Percentiles rank a stretch among this genome's conserved stretches.
Evolutionary conservation across 441 rosid species (phyloP).

Genomic region (Gossypium davidsonii): DNA sequence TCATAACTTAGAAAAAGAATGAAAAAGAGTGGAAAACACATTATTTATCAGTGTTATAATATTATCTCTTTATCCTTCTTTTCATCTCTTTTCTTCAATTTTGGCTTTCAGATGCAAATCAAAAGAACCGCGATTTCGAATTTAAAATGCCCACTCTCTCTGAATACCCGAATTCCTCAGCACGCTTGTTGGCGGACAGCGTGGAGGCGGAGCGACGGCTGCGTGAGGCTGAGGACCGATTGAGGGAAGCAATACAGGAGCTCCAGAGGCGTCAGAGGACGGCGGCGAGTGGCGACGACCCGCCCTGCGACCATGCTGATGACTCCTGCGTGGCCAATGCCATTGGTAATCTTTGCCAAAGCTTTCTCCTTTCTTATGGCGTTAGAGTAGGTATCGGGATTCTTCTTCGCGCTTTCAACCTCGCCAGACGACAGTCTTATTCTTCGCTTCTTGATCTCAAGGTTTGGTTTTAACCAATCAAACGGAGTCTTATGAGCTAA

Average conservation of each 20-base stretch:
- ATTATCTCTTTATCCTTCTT: not conserved
- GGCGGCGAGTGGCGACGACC: conserved; percentile 40
- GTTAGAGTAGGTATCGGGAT: conserved; percentile 94
- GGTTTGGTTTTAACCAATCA: conserved; percentile 30
- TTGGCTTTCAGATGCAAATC: conserved; percentile 6
- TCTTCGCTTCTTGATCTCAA: conserved; percentile 92
- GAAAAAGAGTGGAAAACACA: not conserved
- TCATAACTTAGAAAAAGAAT: too few relatives aligned
- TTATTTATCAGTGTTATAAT: not conserved
- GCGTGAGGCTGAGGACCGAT: conserved; percentile 88
- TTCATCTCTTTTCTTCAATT: not conserved
- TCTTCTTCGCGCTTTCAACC: conserved; percentile 94
- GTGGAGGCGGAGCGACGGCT: conserved; percentile 67
- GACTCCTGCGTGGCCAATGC: conserved; percentile 92
- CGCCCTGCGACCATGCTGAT: conserved; percentile 75
- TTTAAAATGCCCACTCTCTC: conserved; percentile 31
- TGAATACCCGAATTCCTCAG: conserved; percentile 19
- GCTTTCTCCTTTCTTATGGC: conserved; percentile 89
- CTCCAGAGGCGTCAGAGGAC: conserved; percentile 71
- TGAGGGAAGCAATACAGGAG: conserved; percentile 84
- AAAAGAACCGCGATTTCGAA: not conserved
- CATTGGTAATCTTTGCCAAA: conserved; percentile 92
- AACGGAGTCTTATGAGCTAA: not conserved
- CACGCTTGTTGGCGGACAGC: conserved; percentile 31
- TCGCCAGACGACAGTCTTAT: conserved; percentile 78